A percentile compares a stretch with the other conserved stretches of the same genome.
Conservation (phyloP, 2,329 filamentous ascomycete species). For the Sporothrix curviconia region DNA sequence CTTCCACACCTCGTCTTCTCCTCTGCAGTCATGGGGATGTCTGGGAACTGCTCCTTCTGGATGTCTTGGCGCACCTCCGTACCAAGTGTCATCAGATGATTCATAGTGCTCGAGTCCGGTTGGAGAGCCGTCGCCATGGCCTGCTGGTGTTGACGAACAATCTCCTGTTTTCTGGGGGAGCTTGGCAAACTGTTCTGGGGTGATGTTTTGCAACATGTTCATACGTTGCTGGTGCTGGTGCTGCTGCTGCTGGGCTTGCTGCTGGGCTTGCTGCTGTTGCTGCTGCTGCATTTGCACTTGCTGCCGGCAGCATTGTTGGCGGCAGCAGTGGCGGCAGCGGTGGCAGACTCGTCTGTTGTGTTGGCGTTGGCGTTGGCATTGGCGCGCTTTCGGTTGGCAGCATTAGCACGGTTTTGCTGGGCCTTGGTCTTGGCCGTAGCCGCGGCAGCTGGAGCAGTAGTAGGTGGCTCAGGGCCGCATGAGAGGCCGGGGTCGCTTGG, state of each 20-base stretch:
- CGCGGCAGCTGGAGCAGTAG: background rate
- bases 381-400: slow-evolving; percentile 16
- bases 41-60: slow-evolving; percentile 34
- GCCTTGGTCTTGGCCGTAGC: slow-evolving; percentile 5
- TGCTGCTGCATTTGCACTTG: no score
- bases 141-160: slow-evolving; percentile 22
- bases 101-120: slow-evolving; percentile 32
- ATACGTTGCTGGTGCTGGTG: slow-evolving; percentile 21
- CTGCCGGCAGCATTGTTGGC: no score
- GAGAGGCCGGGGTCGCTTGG: background rate
- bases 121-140: slow-evolving; percentile 22
- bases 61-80: slow-evolving; percentile 31
- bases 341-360: slow-evolving; percentile 5
- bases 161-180: slow-evolving; percentile 36
- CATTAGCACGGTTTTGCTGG: slow-evolving; percentile 12
- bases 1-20: slow-evolving; percentile 38
- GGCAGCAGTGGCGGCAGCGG: background rate
- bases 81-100: slow-evolving; percentile 26
- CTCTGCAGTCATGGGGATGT: slow-evolving; percentile 41
- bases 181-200: slow-evolving; percentile 33
- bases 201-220: slow-evolving; percentile 25
- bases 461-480: background rate
- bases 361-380: background rate
- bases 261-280: slow-evolving; percentile 13
- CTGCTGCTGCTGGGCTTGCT: slow-evolving; percentile 20